Conservation (phyloP, 306 rosid genomes). For the Neltuma alba region DNA sequence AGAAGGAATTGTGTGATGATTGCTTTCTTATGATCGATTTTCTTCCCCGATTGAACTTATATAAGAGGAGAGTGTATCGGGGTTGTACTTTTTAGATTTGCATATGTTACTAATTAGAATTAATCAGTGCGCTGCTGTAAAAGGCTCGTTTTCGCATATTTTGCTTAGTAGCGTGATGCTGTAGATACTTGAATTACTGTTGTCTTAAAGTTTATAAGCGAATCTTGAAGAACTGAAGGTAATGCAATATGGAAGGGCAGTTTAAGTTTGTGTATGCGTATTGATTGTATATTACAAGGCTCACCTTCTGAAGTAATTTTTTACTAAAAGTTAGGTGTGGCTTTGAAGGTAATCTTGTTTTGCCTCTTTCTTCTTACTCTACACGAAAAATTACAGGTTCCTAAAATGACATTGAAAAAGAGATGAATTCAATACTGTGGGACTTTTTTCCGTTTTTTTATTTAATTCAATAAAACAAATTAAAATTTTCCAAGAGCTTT, state of each 20-base stretch:
- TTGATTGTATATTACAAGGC: background rate
- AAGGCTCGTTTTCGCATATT: background rate
- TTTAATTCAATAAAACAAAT: background rate
- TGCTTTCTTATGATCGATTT: background rate
- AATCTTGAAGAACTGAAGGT: constrained; percentile 17
- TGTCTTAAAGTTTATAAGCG: constrained; percentile 18
- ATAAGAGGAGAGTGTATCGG: background rate
- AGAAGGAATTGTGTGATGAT: background rate
- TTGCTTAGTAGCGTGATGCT: constrained; percentile 1
- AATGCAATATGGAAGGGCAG: background rate
- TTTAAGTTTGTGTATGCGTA: background rate
- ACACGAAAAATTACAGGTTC: constrained; percentile 21
- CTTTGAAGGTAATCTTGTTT: constrained; percentile 41
- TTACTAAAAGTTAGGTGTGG: constrained; percentile 23
- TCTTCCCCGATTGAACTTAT: background rate
- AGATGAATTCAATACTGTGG: background rate
- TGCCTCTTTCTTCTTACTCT: constrained; percentile 21
- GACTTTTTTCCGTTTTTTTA: too few relatives aligned
- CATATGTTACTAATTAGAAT: background rate
- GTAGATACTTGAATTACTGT: background rate
- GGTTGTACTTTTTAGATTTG: background rate
- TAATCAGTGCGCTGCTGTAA: constrained; percentile 17
- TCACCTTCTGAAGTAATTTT: constrained; percentile 31
- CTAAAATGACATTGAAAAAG: constrained; percentile 23
- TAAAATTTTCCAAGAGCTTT: background rate